Evolutionary conservation across 495 filamentous ascomycete species (phyloP), one percentile per base, ranked within the genome.

Genomic region (Paragyromitra xinjiangensis): DNA sequence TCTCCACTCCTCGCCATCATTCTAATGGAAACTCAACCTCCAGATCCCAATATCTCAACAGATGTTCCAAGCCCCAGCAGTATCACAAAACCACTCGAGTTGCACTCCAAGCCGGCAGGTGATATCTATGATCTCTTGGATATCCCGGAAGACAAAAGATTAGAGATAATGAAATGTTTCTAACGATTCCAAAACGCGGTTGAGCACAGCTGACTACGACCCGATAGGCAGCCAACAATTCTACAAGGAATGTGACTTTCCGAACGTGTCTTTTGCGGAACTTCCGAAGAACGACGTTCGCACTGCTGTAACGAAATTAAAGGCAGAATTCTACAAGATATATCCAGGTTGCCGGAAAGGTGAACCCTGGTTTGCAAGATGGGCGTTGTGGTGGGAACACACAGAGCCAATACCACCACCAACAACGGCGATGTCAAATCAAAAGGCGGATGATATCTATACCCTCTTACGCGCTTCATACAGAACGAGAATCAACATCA

Each of bases 341-440:
- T 40, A 40, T 12, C 34, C 16, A 9, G 37, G 6, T 3, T n/a
- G n/a, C 50, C 19, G 44, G 11, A 14, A 6, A 12, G 56, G 56
- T 2, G 26, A 40, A 6, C 39, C 59, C 37, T 42, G 58, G 58
- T 62, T 62, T 62, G 3, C 14, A 34, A 19, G n/a, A 62, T 62
- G 34, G 34, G 29, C 29, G 6, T 40, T 62, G 58, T 62, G 34
- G 58, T 62, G 58, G 58, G 58, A 62, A 22, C 58, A 62, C 34
- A 40, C 58, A 40, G 39, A 62, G 3, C 29, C 58, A 62, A 62
- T 62, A 16, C 14, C 34, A 19, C 34, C 14, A 22, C 58, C 58
- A 40, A 40, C 34, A 63, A 63, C 16, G 5, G 37, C 37, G 34
- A 63, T 63, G 37, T 42, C 59, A 19, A 40, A 34, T 16, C 14